Conservation (phyloP, 176 grass and related monocot species). For the Zizania latifolia region DNA sequence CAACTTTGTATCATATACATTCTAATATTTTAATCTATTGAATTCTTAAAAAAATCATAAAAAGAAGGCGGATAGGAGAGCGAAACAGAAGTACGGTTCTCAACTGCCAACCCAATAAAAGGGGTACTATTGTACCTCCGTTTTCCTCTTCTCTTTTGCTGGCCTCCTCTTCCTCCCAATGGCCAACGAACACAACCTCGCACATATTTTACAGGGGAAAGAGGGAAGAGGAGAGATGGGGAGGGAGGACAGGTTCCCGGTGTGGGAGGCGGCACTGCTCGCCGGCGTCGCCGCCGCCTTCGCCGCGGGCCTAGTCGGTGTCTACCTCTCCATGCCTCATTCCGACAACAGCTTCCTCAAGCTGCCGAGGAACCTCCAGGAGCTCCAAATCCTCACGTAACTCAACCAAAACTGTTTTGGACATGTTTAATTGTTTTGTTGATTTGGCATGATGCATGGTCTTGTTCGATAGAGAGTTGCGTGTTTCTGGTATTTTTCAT, state of each 20-base stretch:
- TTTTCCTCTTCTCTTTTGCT: too few relatives aligned
- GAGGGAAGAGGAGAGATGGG: constrained; percentile 26
- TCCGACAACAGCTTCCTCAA: constrained; percentile 51
- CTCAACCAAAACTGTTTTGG: neutral
- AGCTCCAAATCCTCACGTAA: constrained; percentile 69
- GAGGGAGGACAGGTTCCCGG: constrained; percentile 39
- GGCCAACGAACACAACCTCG: neutral
- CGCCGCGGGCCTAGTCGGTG: constrained; percentile 42
- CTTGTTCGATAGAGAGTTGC: neutral
- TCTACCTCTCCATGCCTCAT: constrained; percentile 68
- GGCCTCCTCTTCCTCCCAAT: neutral
- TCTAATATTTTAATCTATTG: too few relatives aligned
- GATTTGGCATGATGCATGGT: neutral
- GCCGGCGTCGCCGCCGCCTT: constrained; percentile 36
- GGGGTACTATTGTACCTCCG: too few relatives aligned
- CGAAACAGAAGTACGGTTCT: neutral
- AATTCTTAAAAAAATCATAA: constrained; percentile 5
- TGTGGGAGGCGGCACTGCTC: constrained; percentile 50
- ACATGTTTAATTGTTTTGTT: neutral
- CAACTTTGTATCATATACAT: too few relatives aligned
- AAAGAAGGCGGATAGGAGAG: neutral
- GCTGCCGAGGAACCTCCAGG: constrained; percentile 43
- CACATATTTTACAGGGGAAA: neutral
- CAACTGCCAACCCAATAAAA: too few relatives aligned
- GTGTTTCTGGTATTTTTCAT: neutral